Evolutionary conservation across 2,329 filamentous ascomycete species (phyloP).

Genomic region (Gyromitra esculenta): DNA sequence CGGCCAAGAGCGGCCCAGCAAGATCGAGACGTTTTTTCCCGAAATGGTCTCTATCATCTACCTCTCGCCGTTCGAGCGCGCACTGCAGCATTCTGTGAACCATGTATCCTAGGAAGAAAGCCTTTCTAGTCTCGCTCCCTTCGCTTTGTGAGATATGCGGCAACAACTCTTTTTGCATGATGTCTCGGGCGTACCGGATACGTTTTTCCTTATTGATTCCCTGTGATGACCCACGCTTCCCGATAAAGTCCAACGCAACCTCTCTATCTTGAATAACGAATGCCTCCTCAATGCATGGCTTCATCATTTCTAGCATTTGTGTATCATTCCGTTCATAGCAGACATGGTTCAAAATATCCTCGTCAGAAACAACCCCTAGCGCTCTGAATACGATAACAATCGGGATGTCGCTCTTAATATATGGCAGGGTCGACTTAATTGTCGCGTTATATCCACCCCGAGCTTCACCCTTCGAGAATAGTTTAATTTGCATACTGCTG

Average conservation of each 20-base stretch:
- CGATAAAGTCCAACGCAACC: constrained; percentile 93
- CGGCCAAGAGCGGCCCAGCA: constrained; percentile 92
- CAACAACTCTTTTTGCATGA: constrained; percentile 95
- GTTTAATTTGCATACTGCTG: constrained; percentile 89
- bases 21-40: constrained; percentile 98
- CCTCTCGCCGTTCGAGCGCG: constrained; percentile 88
- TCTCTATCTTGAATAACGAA: constrained; percentile 96
- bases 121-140: constrained; percentile 93
- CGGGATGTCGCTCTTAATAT: constrained; percentile 91
- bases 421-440: constrained; percentile 89
- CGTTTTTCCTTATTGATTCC: constrained; percentile 84
- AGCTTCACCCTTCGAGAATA: constrained; percentile 83
- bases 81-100: constrained; percentile 94
- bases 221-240: constrained; percentile 82
- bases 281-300: constrained; percentile 95
- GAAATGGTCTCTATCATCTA: constrained; percentile 97
- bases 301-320: constrained; percentile 96
- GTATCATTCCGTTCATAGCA: constrained; percentile 95
- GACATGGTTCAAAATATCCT: constrained; percentile 97
- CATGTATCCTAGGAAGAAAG: constrained; percentile 99
- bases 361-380: constrained; percentile 92
- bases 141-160: constrained; percentile 96
- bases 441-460: constrained; percentile 80
- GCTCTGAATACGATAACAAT: constrained; percentile 96
- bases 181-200: constrained; percentile 89